A percentile compares a stretch with the other conserved stretches of the same genome.
Conservation (phyloP, 352 stramenopile genomes). For the Blastocystis sp. region DNA sequence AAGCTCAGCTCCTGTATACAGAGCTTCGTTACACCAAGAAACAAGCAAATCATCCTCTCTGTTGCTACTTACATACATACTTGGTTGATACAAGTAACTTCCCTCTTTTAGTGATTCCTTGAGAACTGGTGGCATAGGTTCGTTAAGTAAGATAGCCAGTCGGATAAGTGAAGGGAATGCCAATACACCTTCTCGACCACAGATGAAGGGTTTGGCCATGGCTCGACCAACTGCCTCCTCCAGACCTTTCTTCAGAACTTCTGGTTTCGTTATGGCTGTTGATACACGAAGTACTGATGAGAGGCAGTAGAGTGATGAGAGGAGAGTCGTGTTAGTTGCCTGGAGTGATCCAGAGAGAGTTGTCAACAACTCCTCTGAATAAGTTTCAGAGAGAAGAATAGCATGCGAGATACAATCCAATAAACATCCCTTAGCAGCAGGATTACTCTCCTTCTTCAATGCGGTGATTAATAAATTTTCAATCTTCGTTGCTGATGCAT, state of each 20-base stretch:
- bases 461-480: not conserved
- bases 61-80: not conserved
- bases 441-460: slow-evolving; percentile 33
- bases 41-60: not conserved
- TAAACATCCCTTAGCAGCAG: not conserved
- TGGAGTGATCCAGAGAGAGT: not conserved
- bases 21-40: not conserved
- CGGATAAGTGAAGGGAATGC: not conserved
- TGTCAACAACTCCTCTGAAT: not conserved
- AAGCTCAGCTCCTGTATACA: not conserved
- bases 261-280: not conserved
- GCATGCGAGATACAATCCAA: not conserved
- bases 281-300: not conserved
- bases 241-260: not conserved
- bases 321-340: not conserved
- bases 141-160: not conserved
- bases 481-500: not conserved
- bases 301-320: slow-evolving; percentile 18
- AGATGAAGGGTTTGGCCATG: slow-evolving; percentile 16
- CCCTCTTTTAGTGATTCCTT: not conserved
- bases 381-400: not conserved
- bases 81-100: slow-evolving; percentile 9
- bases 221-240: not conserved
- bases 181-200: slow-evolving; percentile 24
- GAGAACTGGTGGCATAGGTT: not conserved